Conservation (phyloP, 257 asterid genomes). For the Eustoma russellianum region DNA sequence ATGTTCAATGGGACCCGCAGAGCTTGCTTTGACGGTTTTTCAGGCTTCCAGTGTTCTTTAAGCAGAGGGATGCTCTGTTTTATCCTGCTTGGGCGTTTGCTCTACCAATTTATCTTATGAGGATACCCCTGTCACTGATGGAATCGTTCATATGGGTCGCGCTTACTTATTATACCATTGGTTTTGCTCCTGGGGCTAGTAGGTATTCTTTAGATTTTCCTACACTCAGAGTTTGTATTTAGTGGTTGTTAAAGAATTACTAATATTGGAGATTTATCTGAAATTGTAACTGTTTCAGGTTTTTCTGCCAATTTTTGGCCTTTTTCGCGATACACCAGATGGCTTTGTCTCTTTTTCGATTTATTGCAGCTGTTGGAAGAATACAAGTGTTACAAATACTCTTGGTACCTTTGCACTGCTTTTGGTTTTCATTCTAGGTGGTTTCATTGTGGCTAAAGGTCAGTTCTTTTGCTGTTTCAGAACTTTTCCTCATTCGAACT, state of each 20-base stretch:
- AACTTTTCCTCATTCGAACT: neutral
- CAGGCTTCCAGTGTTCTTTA: conserved; percentile 85
- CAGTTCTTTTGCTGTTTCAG: conserved; percentile 7
- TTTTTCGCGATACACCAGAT: conserved; percentile 80
- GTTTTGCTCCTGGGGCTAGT: conserved; percentile 77
- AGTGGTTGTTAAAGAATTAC: no score
- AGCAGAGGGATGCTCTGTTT: conserved; percentile 79
- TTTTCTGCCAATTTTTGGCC: conserved; percentile 69
- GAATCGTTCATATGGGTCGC: conserved; percentile 78
- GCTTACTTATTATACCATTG: conserved; percentile 89
- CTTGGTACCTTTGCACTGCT: conserved; percentile 77
- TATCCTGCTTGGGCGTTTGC: conserved; percentile 98
- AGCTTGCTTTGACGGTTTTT: conserved; percentile 60
- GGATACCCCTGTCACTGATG: conserved; percentile 72
- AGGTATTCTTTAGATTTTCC: conserved; percentile 33
- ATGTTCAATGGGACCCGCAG: conserved; percentile 93
- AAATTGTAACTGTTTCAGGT: conserved; percentile 31
- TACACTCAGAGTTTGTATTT: no score
- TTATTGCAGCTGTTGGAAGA: conserved; percentile 76
- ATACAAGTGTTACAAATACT: conserved; percentile 75
- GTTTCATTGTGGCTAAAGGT: conserved; percentile 86
- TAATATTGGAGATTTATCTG: neutral
- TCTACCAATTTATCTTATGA: conserved; percentile 77
- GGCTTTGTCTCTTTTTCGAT: conserved; percentile 83
- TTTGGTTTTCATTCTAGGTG: conserved; percentile 83